phyloP scores from a whole-genome alignment of 2,329 filamentous ascomycete genomes.

The Colletotrichum noveboracense region DNA sequence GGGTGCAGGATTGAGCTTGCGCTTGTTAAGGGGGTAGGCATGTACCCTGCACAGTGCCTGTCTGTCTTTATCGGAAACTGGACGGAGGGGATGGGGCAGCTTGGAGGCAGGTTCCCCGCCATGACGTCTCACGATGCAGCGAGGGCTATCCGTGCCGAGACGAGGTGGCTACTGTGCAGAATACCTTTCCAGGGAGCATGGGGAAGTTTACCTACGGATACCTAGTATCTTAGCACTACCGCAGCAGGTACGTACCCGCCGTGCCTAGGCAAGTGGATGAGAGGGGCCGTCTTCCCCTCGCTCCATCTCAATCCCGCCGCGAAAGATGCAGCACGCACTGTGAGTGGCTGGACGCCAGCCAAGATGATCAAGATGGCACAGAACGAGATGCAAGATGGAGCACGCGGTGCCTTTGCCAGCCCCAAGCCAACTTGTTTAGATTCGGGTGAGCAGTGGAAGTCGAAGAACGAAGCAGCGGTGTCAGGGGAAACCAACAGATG shows the following conservation, averaged over 20 bases:
- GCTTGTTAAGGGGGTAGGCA: not conserved
- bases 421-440: not conserved
- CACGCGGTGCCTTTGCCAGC: not conserved
- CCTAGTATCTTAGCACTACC: not conserved
- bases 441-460: not conserved
- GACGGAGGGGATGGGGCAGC: not conserved
- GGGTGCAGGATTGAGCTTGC: not conserved
- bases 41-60: constrained; percentile 4
- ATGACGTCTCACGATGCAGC: constrained; percentile 5
- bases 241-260: not conserved
- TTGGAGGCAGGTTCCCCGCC: not conserved
- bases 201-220: not conserved
- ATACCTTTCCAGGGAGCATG: not conserved
- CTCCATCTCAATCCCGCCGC: not conserved
- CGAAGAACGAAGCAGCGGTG: not conserved
- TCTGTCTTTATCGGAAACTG: constrained; percentile 7
- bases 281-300: not conserved
- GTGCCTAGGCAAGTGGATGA: not conserved
- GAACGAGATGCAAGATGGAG: not conserved
- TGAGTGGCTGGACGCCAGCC: not conserved
- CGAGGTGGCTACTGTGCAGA: not conserved
- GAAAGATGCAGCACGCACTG: not conserved
- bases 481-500: not conserved
- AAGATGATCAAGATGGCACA: not conserved
- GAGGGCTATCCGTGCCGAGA: not conserved